phyloP scores from a whole-genome alignment of 2,329 filamentous ascomycete genomes.

The Botryosphaeria dothidea region DNA sequence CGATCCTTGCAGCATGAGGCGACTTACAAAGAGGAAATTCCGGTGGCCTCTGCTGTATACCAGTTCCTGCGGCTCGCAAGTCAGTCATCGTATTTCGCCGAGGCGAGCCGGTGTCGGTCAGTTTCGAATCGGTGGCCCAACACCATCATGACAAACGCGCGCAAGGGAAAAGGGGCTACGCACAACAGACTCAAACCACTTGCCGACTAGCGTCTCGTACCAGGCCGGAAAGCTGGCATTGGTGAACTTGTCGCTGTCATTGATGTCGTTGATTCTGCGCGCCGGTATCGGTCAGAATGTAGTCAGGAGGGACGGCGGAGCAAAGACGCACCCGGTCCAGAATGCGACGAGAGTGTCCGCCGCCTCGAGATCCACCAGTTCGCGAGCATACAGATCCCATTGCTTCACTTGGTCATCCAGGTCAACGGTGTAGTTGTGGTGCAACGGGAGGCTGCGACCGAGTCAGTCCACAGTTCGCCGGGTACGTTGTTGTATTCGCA shows the following conservation, averaged over 20 bases:
- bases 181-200: conserved; percentile 37
- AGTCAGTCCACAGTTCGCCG: conserved; percentile 29
- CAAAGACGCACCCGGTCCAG: conserved; percentile 49
- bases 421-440: conserved; percentile 53
- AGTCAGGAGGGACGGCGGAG: conserved; percentile 17
- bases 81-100: background rate
- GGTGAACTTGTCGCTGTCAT: conserved; percentile 47
- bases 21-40: conserved; percentile 45
- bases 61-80: conserved; percentile 30
- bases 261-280: conserved; percentile 54
- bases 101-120: background rate
- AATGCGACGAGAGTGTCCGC: conserved; percentile 49
- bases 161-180: background rate
- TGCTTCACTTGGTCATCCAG: conserved; percentile 54
- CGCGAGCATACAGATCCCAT: conserved; percentile 46
- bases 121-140: background rate
- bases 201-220: conserved; percentile 45
- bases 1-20: background rate
- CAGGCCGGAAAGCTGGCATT: conserved; percentile 47
- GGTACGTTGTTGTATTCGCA: background rate
- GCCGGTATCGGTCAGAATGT: background rate
- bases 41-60: conserved; percentile 47
- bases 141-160: background rate
- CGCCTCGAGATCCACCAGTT: conserved; percentile 31
- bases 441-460: conserved; percentile 37